Conservation (phyloP, 129 eudicot genomes). For the Kitagawia praeruptora region DNA sequence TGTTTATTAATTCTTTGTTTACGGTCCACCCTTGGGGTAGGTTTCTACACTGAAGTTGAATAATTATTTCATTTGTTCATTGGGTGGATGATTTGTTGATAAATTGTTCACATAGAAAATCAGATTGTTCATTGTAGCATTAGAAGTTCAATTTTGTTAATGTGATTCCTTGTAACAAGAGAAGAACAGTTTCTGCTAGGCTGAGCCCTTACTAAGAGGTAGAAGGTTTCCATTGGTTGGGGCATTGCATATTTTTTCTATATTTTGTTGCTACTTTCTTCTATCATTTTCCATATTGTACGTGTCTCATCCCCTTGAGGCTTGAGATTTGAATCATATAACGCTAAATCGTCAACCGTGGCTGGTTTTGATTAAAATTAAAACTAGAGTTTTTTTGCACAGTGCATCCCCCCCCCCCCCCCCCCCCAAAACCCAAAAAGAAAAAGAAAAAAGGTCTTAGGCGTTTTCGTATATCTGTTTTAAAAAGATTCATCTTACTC, state of each 20-base stretch:
- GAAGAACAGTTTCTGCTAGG: neutral
- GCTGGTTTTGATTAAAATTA: neutral
- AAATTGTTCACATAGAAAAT: neutral
- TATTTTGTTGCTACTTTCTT: neutral
- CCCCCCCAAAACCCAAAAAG: no score
- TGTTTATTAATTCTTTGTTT: neutral
- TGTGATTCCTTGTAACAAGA: neutral
- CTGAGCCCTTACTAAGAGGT: neutral
- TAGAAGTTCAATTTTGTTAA: neutral
- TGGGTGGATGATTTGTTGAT: constrained; percentile 12
- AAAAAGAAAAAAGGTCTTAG: no score
- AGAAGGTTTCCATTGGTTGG: neutral
- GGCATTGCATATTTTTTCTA: neutral
- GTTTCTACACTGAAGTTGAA: constrained; percentile 16
- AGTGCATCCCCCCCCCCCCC: no score
- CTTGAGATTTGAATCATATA: neutral
- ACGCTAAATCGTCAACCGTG: neutral
- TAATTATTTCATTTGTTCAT: constrained; percentile 21
- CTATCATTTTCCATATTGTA: neutral
- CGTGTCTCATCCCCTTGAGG: neutral
- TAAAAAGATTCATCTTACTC: no score
- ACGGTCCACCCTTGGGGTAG: neutral
- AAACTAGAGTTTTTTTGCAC: no score
- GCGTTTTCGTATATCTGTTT: no score
- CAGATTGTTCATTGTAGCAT: neutral